phyloP scores from a whole-genome alignment of 805 yeast genomes.

The Candida railenensis region DNA sequence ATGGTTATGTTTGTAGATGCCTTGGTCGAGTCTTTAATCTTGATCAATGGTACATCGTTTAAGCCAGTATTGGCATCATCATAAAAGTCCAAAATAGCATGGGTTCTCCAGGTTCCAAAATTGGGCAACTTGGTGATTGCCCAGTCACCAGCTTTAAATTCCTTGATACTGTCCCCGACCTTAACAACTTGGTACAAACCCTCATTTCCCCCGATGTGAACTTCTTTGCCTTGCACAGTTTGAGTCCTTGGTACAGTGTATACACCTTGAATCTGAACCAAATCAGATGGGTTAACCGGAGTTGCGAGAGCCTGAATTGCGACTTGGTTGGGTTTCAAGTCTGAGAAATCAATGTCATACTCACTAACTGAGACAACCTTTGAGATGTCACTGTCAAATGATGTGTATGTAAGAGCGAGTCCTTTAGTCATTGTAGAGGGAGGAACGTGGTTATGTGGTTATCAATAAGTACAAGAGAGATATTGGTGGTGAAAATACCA shows the following conservation, averaged over 20 bases:
- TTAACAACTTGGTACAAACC: slow-evolving; percentile 76
- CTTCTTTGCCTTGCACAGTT: slow-evolving; percentile 31
- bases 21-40: slow-evolving; percentile 5
- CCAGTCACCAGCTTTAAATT: slow-evolving; percentile 70
- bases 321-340: slow-evolving; percentile 36
- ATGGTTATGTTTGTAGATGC: slow-evolving; percentile 26
- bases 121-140: slow-evolving; percentile 70
- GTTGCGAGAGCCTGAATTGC: slow-evolving; percentile 71
- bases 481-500: too few relatives aligned
- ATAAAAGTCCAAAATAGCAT: slow-evolving; percentile 45
- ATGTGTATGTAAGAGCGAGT: slow-evolving; percentile 24
- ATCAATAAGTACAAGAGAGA: too few relatives aligned
- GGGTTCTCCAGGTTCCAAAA: slow-evolving; percentile 90
- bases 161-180: slow-evolving; percentile 49
- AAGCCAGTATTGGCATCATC: not conserved
- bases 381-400: slow-evolving; percentile 18
- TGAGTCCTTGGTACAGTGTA: slow-evolving; percentile 59
- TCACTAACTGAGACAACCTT: slow-evolving; percentile 18
- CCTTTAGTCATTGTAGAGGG: slow-evolving; percentile 18
- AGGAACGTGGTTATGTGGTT: too few relatives aligned
- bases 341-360: slow-evolving; percentile 20
- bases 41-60: slow-evolving; percentile 25
- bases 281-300: slow-evolving; percentile 89
- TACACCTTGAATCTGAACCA: slow-evolving; percentile 82
- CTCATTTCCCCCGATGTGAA: slow-evolving; percentile 87